Evolutionary conservation across 2,329 filamentous ascomycete species (phyloP).

Genomic region (Hypoxylon sp.): DNA sequence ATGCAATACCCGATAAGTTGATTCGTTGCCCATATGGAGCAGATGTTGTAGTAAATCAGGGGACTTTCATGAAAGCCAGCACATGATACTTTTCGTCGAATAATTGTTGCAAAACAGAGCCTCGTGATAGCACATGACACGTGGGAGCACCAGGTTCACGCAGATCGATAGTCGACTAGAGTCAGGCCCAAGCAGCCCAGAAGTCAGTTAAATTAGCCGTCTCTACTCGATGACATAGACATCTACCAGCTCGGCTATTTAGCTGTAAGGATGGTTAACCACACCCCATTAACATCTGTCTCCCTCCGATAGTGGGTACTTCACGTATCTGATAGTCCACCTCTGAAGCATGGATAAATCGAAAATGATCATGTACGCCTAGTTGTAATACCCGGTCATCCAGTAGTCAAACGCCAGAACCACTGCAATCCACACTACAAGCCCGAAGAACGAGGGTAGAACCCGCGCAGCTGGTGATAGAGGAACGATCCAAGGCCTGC

Average conservation of each 20-base stretch:
- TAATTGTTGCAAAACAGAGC: neutral
- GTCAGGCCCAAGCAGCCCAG: neutral
- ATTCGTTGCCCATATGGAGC: neutral
- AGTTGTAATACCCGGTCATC: conserved; percentile 38
- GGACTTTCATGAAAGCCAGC: neutral
- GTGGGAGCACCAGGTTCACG: neutral
- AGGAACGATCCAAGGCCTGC: conserved; percentile 40
- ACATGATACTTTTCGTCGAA: neutral
- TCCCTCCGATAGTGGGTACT: conserved; percentile 8
- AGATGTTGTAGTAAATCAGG: neutral
- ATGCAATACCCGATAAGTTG: conserved; percentile 25
- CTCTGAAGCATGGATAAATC: conserved; percentile 11
- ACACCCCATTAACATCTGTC: conserved; percentile 19
- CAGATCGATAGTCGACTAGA: neutral
- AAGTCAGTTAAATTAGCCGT: conserved; percentile 5
- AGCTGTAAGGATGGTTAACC: conserved; percentile 6
- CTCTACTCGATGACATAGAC: conserved; percentile 21
- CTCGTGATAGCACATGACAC: neutral
- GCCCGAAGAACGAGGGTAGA: conserved; percentile 36
- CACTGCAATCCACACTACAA: conserved; percentile 39
- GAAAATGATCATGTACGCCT: conserved; percentile 17
- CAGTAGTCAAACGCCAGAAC: conserved; percentile 41
- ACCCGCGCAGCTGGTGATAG: conserved; percentile 27
- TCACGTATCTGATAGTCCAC: neutral
- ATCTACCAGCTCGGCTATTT: conserved; percentile 17